Percentiles rank a stretch among this genome's conserved stretches.
Evolutionary conservation across 768 basidiomycete genomes (phyloP).

Genomic region (Lactarius sanguifluus): DNA sequence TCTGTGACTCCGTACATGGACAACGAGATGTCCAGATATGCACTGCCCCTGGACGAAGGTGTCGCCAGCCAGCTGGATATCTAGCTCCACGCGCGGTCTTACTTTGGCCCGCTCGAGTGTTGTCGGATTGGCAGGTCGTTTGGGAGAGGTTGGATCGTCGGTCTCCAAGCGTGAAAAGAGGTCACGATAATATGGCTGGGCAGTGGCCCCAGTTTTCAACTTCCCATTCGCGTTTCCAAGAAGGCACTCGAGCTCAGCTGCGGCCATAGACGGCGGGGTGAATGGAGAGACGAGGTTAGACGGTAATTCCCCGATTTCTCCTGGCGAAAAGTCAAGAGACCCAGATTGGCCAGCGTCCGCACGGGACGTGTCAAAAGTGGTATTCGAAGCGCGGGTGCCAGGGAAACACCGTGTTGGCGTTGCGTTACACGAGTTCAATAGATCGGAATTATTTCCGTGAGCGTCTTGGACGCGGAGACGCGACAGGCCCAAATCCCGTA

Average conservation of each 20-base stretch:
- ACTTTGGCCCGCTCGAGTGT: slow-evolving; percentile 68
- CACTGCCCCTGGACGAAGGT: slow-evolving; percentile 77
- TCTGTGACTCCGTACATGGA: slow-evolving; percentile 56
- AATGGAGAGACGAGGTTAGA: slow-evolving; percentile 56
- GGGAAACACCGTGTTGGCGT: background rate
- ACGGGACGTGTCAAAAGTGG: slow-evolving; percentile 16
- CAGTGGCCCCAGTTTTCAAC: slow-evolving; percentile 52
- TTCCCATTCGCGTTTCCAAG: slow-evolving; percentile 61
- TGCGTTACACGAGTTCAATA: background rate
- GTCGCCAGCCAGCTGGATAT: slow-evolving; percentile 74
- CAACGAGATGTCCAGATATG: slow-evolving; percentile 66
- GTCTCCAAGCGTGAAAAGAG: background rate
- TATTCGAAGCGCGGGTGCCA: background rate
- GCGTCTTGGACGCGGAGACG: slow-evolving; percentile 1
- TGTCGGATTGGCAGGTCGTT: slow-evolving; percentile 37
- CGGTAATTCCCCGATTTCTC: slow-evolving; percentile 3
- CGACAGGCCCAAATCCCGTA: background rate
- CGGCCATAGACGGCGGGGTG: slow-evolving; percentile 49
- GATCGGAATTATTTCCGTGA: background rate
- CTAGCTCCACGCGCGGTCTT: slow-evolving; percentile 76
- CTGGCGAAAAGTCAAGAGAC: slow-evolving; percentile 2
- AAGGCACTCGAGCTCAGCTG: slow-evolving; percentile 58
- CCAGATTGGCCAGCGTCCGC: slow-evolving; percentile 4
- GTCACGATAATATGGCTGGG: slow-evolving; percentile 39
- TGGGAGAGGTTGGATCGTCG: background rate